Evolutionary conservation across 768 basidiomycete genomes (phyloP), one percentile per base, ranked within the genome.

Genomic region (Ramaria rubella): DNA sequence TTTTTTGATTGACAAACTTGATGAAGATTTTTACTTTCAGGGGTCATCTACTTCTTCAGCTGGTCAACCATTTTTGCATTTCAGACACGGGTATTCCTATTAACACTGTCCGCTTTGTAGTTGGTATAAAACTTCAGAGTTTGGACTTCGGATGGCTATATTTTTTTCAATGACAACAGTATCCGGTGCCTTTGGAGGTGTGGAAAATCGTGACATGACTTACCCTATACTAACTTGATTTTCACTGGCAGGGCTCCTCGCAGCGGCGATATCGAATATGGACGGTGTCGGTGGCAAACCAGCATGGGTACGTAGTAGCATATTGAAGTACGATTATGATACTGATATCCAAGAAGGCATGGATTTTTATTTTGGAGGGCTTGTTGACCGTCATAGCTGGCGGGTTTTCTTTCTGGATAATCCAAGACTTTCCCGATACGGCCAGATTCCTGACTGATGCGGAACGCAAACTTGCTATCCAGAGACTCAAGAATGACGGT

Each of bases 111-210:
- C 46, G 11, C 36, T 11, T 38, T 31, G 26, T 52, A 86, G 85
- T 62, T 92, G 90, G 87, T 92, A 92, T 68, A 85, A 81, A 64
- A 81, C 86, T 27, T 77, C 81, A 11, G 90, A 93, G 63, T 77
- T 87, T 62, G 87, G 86, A 15, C 74, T 79, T 31, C 81, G 87
- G 31, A 73, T 86, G 21, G 86, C 88, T 0, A 58, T 85, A 17
- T 93, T 93, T 73, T 91, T 90, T 70, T 82, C 85, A 2, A 85
- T 87, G 27, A 86, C 88, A 1, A 90, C 89, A 0, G 75, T 86
- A 27, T 81, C 88, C 4, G 90, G 89, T 23, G 86, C 85, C 14
- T 87, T 87, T 68, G 82, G 85, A 83, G 52, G 46, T 48, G 11
- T 38, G 27, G 17, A n/a, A n/a, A 51, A 75, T 65, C 5, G 31